Base-by-base conservation (phyloP, 768 basidiomycete genomes). In the Russula virescens region DNA sequence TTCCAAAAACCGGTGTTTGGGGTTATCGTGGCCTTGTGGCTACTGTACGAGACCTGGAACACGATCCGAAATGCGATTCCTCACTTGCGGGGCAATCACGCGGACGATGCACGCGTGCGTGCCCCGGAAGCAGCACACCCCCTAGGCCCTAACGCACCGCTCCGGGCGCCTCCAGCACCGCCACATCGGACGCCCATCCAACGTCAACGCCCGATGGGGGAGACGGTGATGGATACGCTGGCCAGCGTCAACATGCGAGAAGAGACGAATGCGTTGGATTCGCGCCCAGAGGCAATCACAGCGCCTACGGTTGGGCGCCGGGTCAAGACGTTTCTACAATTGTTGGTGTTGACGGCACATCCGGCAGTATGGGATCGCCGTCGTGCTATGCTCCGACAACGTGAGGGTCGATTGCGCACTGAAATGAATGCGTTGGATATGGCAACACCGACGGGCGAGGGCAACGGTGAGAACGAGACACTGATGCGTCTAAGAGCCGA, bases 361-460 rank as follows among this genome's bases (percentile, higher is more conserved):
- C 67, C 67, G 8, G 67, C 67, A 1, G n/a, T 66, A 25, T 68
- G 67, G 67, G 61, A 68, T 13, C 67, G 67, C 8, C 67, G 67
- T 16, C 67, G 67, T n/a, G 42, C 61, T 7, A 56, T 54, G 3
- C 55, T 68, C 45, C 51, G 61, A 46, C 65, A 58, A 28, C 65
- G 67, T 19, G 67, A 68, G 35, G 67, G 67, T n/a, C 49, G 56
- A 4, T 40, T 68, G 3, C 61, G 67, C 45, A 60, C 58, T 25
- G 67, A 68, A 58, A 48, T 58, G 35, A 54, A 60, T 18, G 54
- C 48, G 2, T 59, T 61, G 19, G 45, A 54, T 8, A 31, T 34
- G 14, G 23, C 52, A 19, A 40, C 25, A 42, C 28, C 35, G 3
- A 40, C 5, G 5, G 60, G n/a, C n/a, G n/a, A 62, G 19, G 63